Base-by-base conservation (phyloP, 805 yeast genomes). In the Lachancea dasiensis region DNA sequence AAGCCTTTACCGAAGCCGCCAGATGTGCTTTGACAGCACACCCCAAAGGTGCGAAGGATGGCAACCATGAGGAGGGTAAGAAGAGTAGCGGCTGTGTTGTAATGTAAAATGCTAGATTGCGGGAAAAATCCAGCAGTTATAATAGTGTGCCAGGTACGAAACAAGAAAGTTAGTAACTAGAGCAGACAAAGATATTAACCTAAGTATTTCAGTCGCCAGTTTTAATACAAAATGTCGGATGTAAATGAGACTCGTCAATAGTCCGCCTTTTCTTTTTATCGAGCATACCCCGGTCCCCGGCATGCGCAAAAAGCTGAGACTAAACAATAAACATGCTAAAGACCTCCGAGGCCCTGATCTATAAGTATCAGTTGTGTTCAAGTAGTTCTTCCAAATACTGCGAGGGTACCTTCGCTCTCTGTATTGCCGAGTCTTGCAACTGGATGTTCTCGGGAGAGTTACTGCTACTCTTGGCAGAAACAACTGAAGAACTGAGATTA, bases 1-100 rank as follows among this genome's bases (percentile, higher is more conserved):
- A 92, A 66, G 97, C 97, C 7, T 92, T 92, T 60, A 87, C 97
- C 0, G 98, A 92, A 65, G 98, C 97, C 30, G 96, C 97, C 6
- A 79, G 98, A 60, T 89, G 95, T 55, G 97, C 97, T 2, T 70
- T 90, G 49, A 81, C 84, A 45, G 95, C 95, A 10, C 85, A 77
- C 56, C 84, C 95, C 35, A 85, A 79, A 64, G 90, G 89, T 38
- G 77, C 76, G 35, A 65, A 67, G 45, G 73, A 70, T 9, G 14
- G 37, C 15, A 33, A 27, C 4, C 33, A 34, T 39, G 72, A 69
- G 38, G 54, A 56, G 7, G 60, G 55, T n/a, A 60, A 57, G 6
- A 42, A 47, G 17, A 53, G 58, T 10, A 54, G 58, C 31, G 44
- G 60, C 33, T 69, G 73, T 58, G 53, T 56, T 22, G 59, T 69